Percentiles rank a stretch among this genome's conserved stretches.
Evolutionary conservation across 2,329 filamentous ascomycete species (phyloP).

Genomic region (Colletotrichum sp.): DNA sequence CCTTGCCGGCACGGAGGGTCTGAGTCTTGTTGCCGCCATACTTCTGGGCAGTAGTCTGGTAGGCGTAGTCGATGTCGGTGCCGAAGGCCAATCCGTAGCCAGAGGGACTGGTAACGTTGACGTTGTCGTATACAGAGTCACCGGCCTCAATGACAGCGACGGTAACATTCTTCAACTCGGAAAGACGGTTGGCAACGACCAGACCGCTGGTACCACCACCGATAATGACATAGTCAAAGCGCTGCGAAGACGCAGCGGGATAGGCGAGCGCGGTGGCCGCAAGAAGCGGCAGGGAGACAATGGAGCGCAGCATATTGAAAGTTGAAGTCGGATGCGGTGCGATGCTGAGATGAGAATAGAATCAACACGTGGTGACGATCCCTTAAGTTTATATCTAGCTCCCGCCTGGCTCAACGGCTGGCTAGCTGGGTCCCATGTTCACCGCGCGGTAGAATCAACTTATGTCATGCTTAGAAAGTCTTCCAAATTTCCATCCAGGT

Average conservation of each 20-base stretch:
- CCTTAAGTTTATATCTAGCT: background rate
- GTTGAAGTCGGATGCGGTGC: background rate
- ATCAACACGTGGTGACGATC: background rate
- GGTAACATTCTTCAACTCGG: conserved; percentile 32
- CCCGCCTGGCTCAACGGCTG: background rate
- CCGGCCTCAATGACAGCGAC: conserved; percentile 44
- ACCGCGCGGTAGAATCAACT: background rate
- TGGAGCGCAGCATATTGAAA: background rate
- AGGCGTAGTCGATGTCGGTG: conserved; percentile 39
- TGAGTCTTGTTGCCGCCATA: conserved; percentile 35
- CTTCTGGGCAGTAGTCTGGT: conserved; percentile 33
- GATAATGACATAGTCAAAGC: conserved; percentile 40
- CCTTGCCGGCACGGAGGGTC: conserved; percentile 38
- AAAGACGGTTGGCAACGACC: conserved; percentile 40
- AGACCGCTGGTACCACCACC: conserved; percentile 41
- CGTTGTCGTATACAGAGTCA: conserved; percentile 35
- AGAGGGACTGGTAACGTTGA: conserved; percentile 33
- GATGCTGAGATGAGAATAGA: background rate
- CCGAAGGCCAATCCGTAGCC: conserved; percentile 28
- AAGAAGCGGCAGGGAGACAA: background rate
- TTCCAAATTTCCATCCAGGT: background rate
- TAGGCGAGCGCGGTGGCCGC: background rate
- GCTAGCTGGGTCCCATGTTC: background rate
- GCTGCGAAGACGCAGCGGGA: background rate
- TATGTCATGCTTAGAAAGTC: background rate